Base-by-base conservation (phyloP, 495 filamentous ascomycete species). In the Neurospora tetrasperma region DNA sequence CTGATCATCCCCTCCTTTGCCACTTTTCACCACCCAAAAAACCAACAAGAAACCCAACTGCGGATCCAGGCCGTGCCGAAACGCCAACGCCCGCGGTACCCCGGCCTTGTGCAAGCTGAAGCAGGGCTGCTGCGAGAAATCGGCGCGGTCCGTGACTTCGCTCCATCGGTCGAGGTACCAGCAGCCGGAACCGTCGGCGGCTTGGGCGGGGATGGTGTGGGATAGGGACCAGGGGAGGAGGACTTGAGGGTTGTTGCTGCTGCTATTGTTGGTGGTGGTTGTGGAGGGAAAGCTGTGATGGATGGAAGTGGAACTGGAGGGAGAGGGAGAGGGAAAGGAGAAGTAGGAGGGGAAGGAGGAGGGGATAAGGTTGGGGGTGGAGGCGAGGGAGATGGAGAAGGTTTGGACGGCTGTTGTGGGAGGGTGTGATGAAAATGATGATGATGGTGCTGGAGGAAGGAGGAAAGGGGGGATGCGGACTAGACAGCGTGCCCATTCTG, bases 131-230 rank as follows among this genome's bases (percentile, higher is more conserved):
- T 62, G 31, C 14, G 14, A 14, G 12, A 74, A 59, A 4, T 71
- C 31, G 8, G 70, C 73, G 40, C 12, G 38, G 42, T 74, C 73
- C 0, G 70, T 71, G 1, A 31, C 46, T 41, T 71, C 42, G 27
- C 44, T 31, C 73, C 73, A 74, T 2, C 70, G 48, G 42, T 74
- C 73, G 23, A 72, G 20, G 44, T 74, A 74, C 73, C 73, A 74
- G 40, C 70, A 71, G 0, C 59, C 70, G 48, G 70, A 27, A 0
- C 69, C 69, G 42, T 72, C 44, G 27, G n/a, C 27, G 31, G 54
- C 70, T 59, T 18, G 68, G 20, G 40, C 14, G 3, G 73, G 73
- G 27, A 74, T 74, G 20, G 73, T 74, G 27, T 74, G 46, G 20
- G 73, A 9, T 11, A 74, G 70, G 10, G 44, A 20, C 70, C 71